A percentile compares a stretch with the other conserved stretches of the same genome.
These are phyloP conservation scores for Cenchrus purpureus DNA, from an alignment of 176 grass and related monocot genomes.

Conservation along the genomic window DNA sequence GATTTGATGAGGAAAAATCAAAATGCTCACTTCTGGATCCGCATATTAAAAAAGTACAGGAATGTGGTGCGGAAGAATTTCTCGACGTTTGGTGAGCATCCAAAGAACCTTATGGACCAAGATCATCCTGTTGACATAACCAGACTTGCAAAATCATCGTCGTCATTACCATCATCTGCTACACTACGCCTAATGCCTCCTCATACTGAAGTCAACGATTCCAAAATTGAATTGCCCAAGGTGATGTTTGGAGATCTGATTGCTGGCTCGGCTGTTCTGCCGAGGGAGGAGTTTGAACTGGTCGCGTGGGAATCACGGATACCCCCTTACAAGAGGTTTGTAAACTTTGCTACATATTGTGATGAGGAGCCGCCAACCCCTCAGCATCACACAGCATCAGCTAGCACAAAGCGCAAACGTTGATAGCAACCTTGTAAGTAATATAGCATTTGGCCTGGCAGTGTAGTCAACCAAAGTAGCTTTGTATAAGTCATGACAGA, in stretches of 20 bases:
- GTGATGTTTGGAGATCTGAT: constrained; percentile 42
- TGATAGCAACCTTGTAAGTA: neutral
- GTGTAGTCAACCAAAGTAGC: neutral
- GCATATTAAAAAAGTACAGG: neutral
- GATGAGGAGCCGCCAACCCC: neutral
- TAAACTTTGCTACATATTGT: neutral
- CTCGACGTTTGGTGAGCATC: neutral
- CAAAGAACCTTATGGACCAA: constrained; percentile 33
- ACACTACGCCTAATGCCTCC: constrained; percentile 35
- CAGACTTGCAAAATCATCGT: neutral
- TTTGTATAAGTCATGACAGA: neutral
- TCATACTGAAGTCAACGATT: neutral
- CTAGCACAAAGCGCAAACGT: neutral
- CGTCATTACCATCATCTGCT: neutral
- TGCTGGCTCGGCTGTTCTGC: neutral
- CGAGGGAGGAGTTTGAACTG: constrained; percentile 33
- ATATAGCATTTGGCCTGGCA: neutral
- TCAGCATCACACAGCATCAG: neutral
- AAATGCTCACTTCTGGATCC: constrained; percentile 13
- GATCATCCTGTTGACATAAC: constrained; percentile 1
- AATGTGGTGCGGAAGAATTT: neutral
- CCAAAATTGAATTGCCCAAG: neutral
- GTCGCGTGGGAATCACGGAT: constrained; percentile 32
- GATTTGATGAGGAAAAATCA: constrained; percentile 33
- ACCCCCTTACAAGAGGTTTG: constrained; percentile 12